phyloP scores from a whole-genome alignment of 2,329 filamentous ascomycete genomes.

The Diaporthe aspalathi region DNA sequence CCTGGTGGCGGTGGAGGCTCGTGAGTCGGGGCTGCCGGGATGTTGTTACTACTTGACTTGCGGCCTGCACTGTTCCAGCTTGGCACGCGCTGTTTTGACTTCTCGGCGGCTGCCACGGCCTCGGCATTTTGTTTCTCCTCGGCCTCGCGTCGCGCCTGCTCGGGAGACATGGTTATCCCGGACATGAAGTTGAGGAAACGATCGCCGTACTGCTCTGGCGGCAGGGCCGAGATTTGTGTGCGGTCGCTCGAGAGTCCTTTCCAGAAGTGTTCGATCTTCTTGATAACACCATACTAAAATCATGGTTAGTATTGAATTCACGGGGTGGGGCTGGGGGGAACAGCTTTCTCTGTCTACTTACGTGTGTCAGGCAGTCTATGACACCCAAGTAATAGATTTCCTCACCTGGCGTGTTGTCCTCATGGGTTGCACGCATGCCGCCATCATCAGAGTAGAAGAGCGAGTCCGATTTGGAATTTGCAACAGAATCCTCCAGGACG shows the following conservation, averaged over 20 bases:
- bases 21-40: slow-evolving; percentile 60
- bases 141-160: slow-evolving; percentile 80
- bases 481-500: slow-evolving; percentile 80
- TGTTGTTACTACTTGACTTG: slow-evolving; percentile 44
- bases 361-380: slow-evolving; percentile 97
- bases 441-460: slow-evolving; percentile 96
- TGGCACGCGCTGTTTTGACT: slow-evolving; percentile 48
- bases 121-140: slow-evolving; percentile 66
- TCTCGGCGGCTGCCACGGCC: slow-evolving; percentile 52
- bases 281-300: slow-evolving; percentile 86
- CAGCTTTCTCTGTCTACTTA: slow-evolving; percentile 61
- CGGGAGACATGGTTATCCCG: slow-evolving; percentile 87
- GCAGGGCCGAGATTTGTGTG: slow-evolving; percentile 90
- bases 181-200: slow-evolving; percentile 94
- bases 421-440: slow-evolving; percentile 91
- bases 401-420: slow-evolving; percentile 84
- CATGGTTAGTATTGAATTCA: slow-evolving; percentile 37
- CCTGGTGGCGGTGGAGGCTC: slow-evolving; percentile 57
- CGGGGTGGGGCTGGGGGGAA: neutral
- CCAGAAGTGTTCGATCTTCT: slow-evolving; percentile 96
- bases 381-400: slow-evolving; percentile 98
- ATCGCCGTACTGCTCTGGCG: slow-evolving; percentile 90
- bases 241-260: slow-evolving; percentile 89
- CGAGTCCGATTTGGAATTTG: slow-evolving; percentile 75
- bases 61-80: slow-evolving; percentile 53